Conservation (phyloP, 2,329 filamentous ascomycete species). For the Xylariales sp. region DNA sequence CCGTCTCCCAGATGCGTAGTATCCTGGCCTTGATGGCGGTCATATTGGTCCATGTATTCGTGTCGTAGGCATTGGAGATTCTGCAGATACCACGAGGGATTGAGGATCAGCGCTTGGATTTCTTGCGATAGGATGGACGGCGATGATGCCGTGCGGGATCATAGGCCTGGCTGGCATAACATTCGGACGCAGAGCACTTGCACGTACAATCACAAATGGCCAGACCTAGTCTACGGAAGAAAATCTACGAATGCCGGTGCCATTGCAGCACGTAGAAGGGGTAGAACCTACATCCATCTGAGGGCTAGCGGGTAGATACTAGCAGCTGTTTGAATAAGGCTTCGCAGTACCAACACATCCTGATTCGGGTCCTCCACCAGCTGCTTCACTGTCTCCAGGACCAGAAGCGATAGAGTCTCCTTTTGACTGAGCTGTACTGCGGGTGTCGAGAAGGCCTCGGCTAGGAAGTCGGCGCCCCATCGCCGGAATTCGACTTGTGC, state of each 20-base stretch:
- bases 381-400: conserved; percentile 71
- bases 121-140: conserved; percentile 8
- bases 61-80: conserved; percentile 81
- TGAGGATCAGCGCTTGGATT: conserved; percentile 17
- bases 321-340: conserved; percentile 80
- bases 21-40: conserved; percentile 84
- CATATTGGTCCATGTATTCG: conserved; percentile 82
- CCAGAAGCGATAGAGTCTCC: conserved; percentile 70
- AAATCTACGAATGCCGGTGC: conserved; percentile 21
- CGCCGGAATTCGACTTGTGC: conserved; percentile 76
- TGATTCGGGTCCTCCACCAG: conserved; percentile 68
- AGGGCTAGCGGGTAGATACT: conserved; percentile 92
- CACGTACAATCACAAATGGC: conserved; percentile 15
- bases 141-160: not conserved
- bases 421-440: conserved; percentile 73
- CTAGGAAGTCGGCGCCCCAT: conserved; percentile 96
- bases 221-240: conserved; percentile 18
- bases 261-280: conserved; percentile 7
- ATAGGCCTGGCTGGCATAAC: conserved; percentile 10
- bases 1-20: conserved; percentile 80
- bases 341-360: conserved; percentile 77
- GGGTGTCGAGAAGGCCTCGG: conserved; percentile 94
- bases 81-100: conserved; percentile 49
- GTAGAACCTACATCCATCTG: conserved; percentile 80
- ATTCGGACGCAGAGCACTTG: conserved; percentile 10